phyloP scores from a whole-genome alignment of 805 yeast genomes.

The Ogataea siamensis region DNA sequence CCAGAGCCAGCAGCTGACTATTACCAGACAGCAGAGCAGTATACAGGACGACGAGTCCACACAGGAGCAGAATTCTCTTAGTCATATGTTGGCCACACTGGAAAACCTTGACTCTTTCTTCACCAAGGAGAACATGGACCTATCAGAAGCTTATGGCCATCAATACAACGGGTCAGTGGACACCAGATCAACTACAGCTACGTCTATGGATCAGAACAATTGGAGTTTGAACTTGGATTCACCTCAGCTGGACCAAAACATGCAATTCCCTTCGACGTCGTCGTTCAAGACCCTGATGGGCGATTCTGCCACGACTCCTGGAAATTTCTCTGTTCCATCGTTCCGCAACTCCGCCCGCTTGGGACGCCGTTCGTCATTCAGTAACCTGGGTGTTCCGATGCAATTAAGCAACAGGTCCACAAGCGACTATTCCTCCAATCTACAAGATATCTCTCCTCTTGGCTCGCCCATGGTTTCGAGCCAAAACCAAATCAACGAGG shows the following conservation, averaged over 20 bases:
- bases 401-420: conserved; percentile 17
- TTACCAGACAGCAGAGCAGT: conserved; percentile 16
- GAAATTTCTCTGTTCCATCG: conserved; percentile 15
- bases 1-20: conserved; percentile 27
- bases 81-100: conserved; percentile 89
- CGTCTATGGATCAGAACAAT: conserved; percentile 21
- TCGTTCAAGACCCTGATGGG: conserved; percentile 77
- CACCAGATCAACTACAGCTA: conserved; percentile 51
- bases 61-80: conserved; percentile 67
- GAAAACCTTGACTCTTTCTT: conserved; percentile 88
- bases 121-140: conserved; percentile 51
- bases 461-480: conserved; percentile 24
- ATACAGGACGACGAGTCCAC: conserved; percentile 47
- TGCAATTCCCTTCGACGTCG: conserved; percentile 50
- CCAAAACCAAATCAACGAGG: conserved; percentile 26
- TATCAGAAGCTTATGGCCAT: conserved; percentile 35
- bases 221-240: conserved; percentile 31
- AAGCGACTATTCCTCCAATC: conserved; percentile 14
- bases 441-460: conserved; percentile 21
- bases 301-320: conserved; percentile 30
- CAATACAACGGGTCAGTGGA: conserved; percentile 57
- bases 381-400: conserved; percentile 17
- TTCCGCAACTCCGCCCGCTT: conserved; percentile 21
- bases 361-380: conserved; percentile 22
- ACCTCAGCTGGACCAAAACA: conserved; percentile 26